Conservation (phyloP, 2,329 filamentous ascomycete species). For the Xylaria hypoxylon region DNA sequence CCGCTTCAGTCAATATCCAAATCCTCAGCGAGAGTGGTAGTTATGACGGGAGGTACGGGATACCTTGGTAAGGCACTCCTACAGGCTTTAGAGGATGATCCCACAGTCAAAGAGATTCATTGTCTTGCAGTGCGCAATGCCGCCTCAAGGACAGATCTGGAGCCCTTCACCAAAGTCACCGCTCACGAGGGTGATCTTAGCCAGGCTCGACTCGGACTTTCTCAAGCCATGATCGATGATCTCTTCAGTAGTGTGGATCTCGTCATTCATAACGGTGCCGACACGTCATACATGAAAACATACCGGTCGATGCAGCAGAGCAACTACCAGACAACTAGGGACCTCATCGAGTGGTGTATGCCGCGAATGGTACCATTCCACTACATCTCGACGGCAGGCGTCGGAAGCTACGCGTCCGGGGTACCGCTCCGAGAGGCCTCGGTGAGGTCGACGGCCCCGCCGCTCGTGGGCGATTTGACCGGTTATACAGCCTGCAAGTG, state of each 20-base stretch:
- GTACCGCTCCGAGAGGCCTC: neutral
- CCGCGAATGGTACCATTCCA: constrained; percentile 30
- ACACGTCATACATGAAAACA: constrained; percentile 34
- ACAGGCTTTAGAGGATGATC: neutral
- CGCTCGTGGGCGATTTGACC: constrained; percentile 35
- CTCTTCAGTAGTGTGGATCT: constrained; percentile 32
- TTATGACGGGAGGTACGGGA: neutral
- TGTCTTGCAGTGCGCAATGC: neutral
- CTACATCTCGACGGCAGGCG: constrained; percentile 33
- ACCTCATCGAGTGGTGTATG: constrained; percentile 16
- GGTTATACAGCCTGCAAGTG: constrained; percentile 56
- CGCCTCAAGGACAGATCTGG: neutral
- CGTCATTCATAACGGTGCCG: constrained; percentile 40
- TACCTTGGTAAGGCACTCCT: constrained; percentile 1
- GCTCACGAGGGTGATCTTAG: neutral
- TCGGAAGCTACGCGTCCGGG: neutral
- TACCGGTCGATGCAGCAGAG: constrained; percentile 18
- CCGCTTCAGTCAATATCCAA: neutral
- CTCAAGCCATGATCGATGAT: constrained; percentile 2
- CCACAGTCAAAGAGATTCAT: neutral
- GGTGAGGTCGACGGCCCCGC: constrained; percentile 21
- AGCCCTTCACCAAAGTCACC: neutral
- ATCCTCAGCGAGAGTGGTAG: neutral
- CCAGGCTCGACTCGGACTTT: neutral
- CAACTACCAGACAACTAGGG: constrained; percentile 33